phyloP scores from a whole-genome alignment of 1,139 yeast species.

The Saccharomyces hybrid region DNA sequence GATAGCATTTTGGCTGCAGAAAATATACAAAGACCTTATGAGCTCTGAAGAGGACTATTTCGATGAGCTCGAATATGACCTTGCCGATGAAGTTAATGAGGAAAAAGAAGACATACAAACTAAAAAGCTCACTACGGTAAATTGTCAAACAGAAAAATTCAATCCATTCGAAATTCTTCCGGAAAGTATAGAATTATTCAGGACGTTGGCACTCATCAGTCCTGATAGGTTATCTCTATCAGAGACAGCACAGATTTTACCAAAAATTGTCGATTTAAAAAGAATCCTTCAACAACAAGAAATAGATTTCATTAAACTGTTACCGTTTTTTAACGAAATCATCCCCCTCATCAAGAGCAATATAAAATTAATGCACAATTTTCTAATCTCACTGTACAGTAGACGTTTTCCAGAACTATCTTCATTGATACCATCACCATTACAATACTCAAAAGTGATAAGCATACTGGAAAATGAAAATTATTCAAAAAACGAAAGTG shows the following conservation, averaged over 20 bases:
- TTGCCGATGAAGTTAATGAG: neutral
- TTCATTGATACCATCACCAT: constrained; percentile 52
- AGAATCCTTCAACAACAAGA: constrained; percentile 29
- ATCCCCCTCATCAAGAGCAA: constrained; percentile 52
- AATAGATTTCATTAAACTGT: constrained; percentile 34
- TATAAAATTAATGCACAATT: constrained; percentile 42
- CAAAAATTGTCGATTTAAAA: neutral
- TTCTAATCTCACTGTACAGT: constrained; percentile 47
- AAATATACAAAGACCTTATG: neutral
- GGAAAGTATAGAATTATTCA: neutral
- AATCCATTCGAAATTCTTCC: neutral
- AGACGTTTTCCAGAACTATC: constrained; percentile 67
- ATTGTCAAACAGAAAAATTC: neutral
- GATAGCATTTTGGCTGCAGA: neutral
- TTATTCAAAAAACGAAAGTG: constrained; percentile 30
- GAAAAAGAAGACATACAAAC: neutral
- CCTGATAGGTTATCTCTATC: neutral
- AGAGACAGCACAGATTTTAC: neutral
- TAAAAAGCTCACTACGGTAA: neutral
- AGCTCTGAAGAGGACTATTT: neutral
- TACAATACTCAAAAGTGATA: constrained; percentile 54
- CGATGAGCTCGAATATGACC: neutral
- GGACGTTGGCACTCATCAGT: neutral
- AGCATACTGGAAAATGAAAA: constrained; percentile 40
- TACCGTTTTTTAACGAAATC: constrained; percentile 49